These are phyloP conservation scores for Cucumis sativus DNA, from an alignment of 306 rosid species.

Conservation along the genomic window DNA sequence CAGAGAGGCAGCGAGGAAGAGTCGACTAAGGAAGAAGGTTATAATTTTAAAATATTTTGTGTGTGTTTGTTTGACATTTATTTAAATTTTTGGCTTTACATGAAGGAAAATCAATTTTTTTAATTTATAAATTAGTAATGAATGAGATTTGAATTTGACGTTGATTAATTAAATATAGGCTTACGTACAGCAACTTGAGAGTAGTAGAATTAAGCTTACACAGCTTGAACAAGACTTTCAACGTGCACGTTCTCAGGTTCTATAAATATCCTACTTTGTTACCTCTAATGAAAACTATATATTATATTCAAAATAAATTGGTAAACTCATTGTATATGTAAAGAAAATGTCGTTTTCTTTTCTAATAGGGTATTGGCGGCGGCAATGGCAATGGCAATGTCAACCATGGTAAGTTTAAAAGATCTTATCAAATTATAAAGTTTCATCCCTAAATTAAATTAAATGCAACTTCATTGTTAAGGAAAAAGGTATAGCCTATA, in stretches of 20 bases:
- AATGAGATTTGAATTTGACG: neutral
- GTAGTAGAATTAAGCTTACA: slow-evolving; percentile 74
- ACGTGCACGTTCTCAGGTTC: slow-evolving; percentile 84
- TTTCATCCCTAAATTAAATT: too few species aligned
- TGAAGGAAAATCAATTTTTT: too few species aligned
- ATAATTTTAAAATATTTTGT: neutral
- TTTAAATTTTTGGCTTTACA: too few species aligned
- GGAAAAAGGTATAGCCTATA: too few species aligned
- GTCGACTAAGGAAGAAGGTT: slow-evolving; percentile 92
- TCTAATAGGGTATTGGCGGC: neutral
- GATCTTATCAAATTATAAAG: too few species aligned
- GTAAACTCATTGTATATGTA: too few species aligned
- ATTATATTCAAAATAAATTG: too few species aligned
- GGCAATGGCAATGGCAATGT: slow-evolving; percentile 46
- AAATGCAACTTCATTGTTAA: too few species aligned
- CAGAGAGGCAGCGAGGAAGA: slow-evolving; percentile 94
- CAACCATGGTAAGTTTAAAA: slow-evolving; percentile 48
- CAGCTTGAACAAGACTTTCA: slow-evolving; percentile 89
- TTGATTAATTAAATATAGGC: slow-evolving; percentile 28
- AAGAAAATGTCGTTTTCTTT: too few species aligned
- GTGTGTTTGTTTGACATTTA: neutral
- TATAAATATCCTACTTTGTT: neutral
- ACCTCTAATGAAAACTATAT: too few species aligned
- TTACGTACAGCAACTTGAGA: slow-evolving; percentile 86
- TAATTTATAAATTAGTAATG: neutral